phyloP scores from a whole-genome alignment of 2,329 filamentous ascomycete genomes.

The Gaeumannomyces sp. region DNA sequence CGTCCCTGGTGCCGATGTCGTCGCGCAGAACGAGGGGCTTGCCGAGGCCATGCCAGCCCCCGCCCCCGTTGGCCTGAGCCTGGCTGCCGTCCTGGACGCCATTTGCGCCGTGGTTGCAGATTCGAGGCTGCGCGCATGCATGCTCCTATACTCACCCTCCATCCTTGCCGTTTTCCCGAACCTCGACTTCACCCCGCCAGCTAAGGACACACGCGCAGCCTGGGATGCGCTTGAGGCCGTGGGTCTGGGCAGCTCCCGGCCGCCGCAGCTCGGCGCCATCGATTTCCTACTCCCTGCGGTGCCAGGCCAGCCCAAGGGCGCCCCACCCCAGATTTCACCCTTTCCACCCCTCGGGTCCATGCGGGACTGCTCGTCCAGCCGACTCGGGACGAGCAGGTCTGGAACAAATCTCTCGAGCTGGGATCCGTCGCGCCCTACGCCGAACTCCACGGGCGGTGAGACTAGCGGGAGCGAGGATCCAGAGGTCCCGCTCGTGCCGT shows the following conservation, averaged over 20 bases:
- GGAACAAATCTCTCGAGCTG: slow-evolving; percentile 22
- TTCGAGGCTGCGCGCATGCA: slow-evolving; percentile 71
- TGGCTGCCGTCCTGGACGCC: slow-evolving; percentile 70
- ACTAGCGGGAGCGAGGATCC: slow-evolving; percentile 44
- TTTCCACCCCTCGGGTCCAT: slow-evolving; percentile 49
- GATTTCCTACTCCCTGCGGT: slow-evolving; percentile 58
- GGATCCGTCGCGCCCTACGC: slow-evolving; percentile 27
- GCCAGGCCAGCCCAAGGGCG: slow-evolving; percentile 32
- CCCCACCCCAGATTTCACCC: slow-evolving; percentile 31
- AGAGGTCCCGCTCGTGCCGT: slow-evolving; percentile 67
- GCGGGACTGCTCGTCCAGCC: slow-evolving; percentile 27
- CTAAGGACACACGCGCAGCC: slow-evolving; percentile 40
- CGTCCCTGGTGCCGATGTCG: slow-evolving; percentile 55
- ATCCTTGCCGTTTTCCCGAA: slow-evolving; percentile 64
- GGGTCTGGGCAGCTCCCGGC: slow-evolving; percentile 40
- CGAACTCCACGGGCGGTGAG: slow-evolving; percentile 23
- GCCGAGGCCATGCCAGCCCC: slow-evolving; percentile 54
- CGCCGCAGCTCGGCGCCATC: slow-evolving; percentile 47
- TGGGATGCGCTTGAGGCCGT: slow-evolving; percentile 49
- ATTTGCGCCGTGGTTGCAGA: slow-evolving; percentile 70
- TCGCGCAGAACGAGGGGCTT: slow-evolving; percentile 48
- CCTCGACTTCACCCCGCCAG: slow-evolving; percentile 42
- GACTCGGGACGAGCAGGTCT: slow-evolving; percentile 20
- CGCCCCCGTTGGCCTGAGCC: slow-evolving; percentile 49
- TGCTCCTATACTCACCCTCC: slow-evolving; percentile 62